Conservation (phyloP, 352 stramenopile species). For the Blastocystis sp. region DNA sequence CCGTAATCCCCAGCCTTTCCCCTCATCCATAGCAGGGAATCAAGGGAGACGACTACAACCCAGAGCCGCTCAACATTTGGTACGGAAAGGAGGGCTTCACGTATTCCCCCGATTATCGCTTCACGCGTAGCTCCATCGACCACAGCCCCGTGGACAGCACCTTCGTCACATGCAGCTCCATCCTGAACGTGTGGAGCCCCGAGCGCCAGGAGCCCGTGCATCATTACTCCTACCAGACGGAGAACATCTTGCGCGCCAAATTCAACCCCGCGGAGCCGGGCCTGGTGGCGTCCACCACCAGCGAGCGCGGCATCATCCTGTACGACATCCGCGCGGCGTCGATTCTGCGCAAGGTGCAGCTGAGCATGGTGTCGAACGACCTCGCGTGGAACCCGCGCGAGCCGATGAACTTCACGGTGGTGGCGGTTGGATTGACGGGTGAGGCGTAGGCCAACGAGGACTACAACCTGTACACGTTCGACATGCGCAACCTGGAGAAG, state of each 20-base stretch:
- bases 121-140: conserved; percentile 82
- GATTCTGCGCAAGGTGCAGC: conserved; percentile 91
- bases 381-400: conserved; percentile 98
- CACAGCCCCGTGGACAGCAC: conserved; percentile 89
- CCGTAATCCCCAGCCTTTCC: not conserved
- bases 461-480: conserved; percentile 97
- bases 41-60: conserved; percentile 42
- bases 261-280: conserved; percentile 92
- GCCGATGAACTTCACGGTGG: conserved; percentile 95
- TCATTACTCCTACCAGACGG: conserved; percentile 84
- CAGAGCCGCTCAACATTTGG: conserved; percentile 77
- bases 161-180: conserved; percentile 84
- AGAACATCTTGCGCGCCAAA: conserved; percentile 88
- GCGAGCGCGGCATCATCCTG: conserved; percentile 85
- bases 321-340: conserved; percentile 85
- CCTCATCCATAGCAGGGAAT: conserved; percentile 47
- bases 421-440: conserved; percentile 71
- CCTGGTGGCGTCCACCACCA: conserved; percentile 89
- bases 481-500: conserved; percentile 93
- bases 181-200: conserved; percentile 91
- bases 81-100: conserved; percentile 81
- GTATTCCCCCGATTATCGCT: conserved; percentile 72
- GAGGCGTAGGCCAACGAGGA: conserved; percentile 88
- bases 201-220: conserved; percentile 86
- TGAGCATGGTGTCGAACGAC: conserved; percentile 91